A percentile compares a stretch with the other conserved stretches of the same genome.
Evolutionary conservation across 1,139 yeast species (phyloP).

Genomic region (Schwanniomyces etchellsii): DNA sequence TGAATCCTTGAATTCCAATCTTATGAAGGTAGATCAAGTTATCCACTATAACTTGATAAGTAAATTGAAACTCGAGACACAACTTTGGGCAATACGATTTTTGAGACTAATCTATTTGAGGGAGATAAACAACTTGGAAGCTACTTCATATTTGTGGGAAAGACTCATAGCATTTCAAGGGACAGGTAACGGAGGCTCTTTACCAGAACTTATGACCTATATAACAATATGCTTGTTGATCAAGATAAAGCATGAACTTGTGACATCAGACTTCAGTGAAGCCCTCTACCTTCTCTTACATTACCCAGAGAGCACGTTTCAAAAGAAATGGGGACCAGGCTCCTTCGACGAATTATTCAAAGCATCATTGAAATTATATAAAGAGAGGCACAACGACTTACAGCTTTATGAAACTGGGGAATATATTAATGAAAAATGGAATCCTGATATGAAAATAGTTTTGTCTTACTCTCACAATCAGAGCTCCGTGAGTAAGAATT

Average conservation of each 20-base stretch:
- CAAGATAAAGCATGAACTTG: conserved; percentile 42
- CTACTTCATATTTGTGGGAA: conserved; percentile 52
- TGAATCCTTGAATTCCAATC: conserved; percentile 41
- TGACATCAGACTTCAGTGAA: conserved; percentile 59
- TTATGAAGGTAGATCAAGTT: conserved; percentile 44
- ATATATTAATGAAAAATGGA: conserved; percentile 28
- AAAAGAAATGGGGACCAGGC: background rate
- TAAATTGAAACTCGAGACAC: conserved; percentile 51
- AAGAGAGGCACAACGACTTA: conserved; percentile 26
- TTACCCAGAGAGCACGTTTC: conserved; percentile 37
- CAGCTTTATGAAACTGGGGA: conserved; percentile 37
- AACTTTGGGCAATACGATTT: conserved; percentile 66
- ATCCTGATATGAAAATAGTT: conserved; percentile 31
- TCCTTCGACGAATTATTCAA: conserved; percentile 23
- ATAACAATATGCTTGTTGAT: conserved; percentile 48
- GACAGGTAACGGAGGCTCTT: conserved; percentile 8
- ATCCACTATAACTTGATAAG: conserved; percentile 38
- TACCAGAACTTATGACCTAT: conserved; percentile 42
- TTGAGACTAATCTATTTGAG: conserved; percentile 52
- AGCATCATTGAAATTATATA: conserved; percentile 27
- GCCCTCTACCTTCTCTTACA: conserved; percentile 53
- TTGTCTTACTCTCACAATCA: conserved; percentile 9
- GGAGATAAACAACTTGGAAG: conserved; percentile 47
- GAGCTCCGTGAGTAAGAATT: conserved; percentile 1
- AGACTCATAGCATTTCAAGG: conserved; percentile 37